phyloP scores from a whole-genome alignment of 1,284 basidiomycete species.

The Trametes polyzona region DNA sequence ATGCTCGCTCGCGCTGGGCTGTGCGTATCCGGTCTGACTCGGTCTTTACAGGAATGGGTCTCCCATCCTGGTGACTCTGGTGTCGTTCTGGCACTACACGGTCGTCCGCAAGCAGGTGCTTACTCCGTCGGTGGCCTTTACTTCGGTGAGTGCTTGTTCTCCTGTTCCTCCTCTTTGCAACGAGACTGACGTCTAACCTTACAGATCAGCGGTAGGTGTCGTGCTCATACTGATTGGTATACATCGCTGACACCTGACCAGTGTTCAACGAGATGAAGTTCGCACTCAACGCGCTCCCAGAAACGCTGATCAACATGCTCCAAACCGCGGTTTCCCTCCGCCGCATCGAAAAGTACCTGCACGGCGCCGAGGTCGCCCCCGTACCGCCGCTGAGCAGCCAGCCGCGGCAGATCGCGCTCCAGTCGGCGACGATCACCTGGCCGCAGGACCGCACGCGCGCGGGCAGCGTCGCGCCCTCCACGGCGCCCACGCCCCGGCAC shows the following conservation, averaged over 20 bases:
- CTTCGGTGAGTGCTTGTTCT: constrained; percentile 56
- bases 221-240: not conserved
- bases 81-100: constrained; percentile 85
- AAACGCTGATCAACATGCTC: constrained; percentile 87
- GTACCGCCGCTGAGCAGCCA: constrained; percentile 63
- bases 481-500: constrained; percentile 70
- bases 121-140: constrained; percentile 88
- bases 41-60: constrained; percentile 60
- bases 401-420: constrained; percentile 68
- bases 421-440: constrained; percentile 89
- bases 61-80: constrained; percentile 76
- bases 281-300: constrained; percentile 84
- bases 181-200: not conserved
- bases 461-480: constrained; percentile 56
- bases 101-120: constrained; percentile 69
- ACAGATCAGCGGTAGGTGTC: constrained; percentile 52
- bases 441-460: constrained; percentile 67
- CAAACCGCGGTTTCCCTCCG: constrained; percentile 86
- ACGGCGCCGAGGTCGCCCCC: constrained; percentile 67
- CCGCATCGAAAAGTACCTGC: constrained; percentile 90
- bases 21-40: too few relatives aligned
- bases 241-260: constrained; percentile 16
- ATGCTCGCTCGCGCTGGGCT: constrained; percentile 15
- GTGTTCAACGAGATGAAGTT: constrained; percentile 90
- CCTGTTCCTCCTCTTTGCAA: not conserved